These are phyloP conservation scores for Murraya paniculata DNA, from an alignment of 345 rosid genomes.

Conservation along the genomic window DNA sequence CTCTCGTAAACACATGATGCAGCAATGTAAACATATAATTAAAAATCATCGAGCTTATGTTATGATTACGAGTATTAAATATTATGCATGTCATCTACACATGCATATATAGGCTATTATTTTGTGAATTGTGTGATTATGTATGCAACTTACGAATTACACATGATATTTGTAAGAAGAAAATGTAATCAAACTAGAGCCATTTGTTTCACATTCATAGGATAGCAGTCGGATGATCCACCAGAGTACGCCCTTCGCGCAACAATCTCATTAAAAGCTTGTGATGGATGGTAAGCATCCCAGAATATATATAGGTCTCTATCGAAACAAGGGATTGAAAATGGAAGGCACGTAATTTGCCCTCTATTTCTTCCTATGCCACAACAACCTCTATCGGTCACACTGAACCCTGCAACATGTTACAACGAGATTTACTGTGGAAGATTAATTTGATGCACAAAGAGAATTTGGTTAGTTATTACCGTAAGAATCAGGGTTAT, in stretches of 20 bases:
- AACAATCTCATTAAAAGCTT: constrained; percentile 56
- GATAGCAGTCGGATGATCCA: constrained; percentile 49
- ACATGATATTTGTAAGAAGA: not conserved
- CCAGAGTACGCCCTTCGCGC: constrained; percentile 50
- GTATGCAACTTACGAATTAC: not conserved
- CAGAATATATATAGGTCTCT: constrained; percentile 58
- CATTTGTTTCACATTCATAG: constrained; percentile 53
- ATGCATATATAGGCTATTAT: too few species aligned
- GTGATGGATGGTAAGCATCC: constrained; percentile 72
- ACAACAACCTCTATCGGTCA: constrained; percentile 59
- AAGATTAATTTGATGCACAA: not conserved
- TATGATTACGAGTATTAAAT: too few species aligned
- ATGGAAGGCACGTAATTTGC: constrained; percentile 62
- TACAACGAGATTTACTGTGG: not conserved
- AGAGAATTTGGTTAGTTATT: not conserved
- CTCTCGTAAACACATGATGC: too few species aligned
- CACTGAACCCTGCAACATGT: constrained; percentile 39
- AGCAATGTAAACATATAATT: too few species aligned
- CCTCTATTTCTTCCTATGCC: constrained; percentile 65
- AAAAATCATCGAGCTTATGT: too few species aligned
- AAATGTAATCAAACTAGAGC: constrained; percentile 19
- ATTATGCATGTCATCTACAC: too few species aligned
- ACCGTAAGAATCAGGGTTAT: constrained; percentile 39
- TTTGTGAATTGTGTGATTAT: too few species aligned
- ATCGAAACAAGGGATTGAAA: constrained; percentile 47